A percentile compares a stretch with the other conserved stretches of the same genome.
phyloP scores from a whole-genome alignment of 1,139 yeast genomes.

The Nakaseomyces nivariensis region DNA sequence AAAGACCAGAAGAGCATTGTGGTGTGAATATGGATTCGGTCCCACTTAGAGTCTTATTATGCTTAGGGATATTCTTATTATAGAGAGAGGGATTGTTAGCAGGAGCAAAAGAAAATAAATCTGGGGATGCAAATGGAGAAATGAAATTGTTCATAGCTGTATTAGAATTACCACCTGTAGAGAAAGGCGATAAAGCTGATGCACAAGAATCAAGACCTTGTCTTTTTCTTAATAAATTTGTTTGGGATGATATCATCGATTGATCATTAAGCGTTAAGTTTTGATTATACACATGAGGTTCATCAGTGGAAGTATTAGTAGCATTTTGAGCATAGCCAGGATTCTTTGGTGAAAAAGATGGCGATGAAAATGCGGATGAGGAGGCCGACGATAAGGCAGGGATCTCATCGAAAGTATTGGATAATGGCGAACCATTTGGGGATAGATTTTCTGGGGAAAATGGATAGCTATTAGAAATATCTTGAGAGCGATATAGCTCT shows the following conservation, averaged over 20 bases:
- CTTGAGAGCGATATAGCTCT: slow-evolving; percentile 15
- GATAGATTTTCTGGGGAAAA: background rate
- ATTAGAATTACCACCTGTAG: background rate
- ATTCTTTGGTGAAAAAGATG: slow-evolving; percentile 3
- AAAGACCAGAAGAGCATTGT: background rate
- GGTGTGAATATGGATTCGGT: slow-evolving; percentile 2
- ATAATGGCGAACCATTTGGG: slow-evolving; percentile 3
- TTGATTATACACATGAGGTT: slow-evolving; percentile 2
- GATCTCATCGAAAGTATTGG: slow-evolving; percentile 1
- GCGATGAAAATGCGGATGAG: slow-evolving; percentile 3
- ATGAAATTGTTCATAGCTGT: slow-evolving; percentile 4
- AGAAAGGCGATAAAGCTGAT: background rate
- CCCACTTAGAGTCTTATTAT: background rate
- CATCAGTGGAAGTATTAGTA: slow-evolving; percentile 1
- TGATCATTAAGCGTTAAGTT: slow-evolving; percentile 4
- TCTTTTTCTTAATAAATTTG: slow-evolving; percentile 2
- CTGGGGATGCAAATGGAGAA: slow-evolving; percentile 4
- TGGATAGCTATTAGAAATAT: slow-evolving; percentile 6
- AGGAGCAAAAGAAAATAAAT: slow-evolving; percentile 3
- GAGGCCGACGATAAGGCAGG: slow-evolving; percentile 1
- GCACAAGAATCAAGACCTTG: slow-evolving; percentile 2
- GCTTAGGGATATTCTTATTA: background rate
- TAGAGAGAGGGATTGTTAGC: background rate
- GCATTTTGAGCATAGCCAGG: background rate
- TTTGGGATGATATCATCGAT: slow-evolving; percentile 1